Evolutionary conservation across 148 eudicot species (phyloP).

Genomic region (Camellia japonica): DNA sequence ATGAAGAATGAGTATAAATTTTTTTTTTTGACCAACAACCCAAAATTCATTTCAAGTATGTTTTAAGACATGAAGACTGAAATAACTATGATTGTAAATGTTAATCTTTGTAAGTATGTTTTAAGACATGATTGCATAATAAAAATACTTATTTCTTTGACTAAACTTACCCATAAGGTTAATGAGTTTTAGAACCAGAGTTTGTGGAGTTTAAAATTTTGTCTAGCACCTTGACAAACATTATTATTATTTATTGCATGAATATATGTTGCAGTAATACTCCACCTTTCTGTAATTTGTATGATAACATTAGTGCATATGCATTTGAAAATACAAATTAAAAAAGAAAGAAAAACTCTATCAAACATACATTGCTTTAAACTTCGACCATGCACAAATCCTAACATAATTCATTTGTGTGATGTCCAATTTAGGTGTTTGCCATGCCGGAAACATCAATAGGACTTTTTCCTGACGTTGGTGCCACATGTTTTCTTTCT

Average conservation of each 20-base stretch:
- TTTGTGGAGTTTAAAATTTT: too few relatives aligned
- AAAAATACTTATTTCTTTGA: not conserved
- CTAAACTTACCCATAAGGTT: not conserved
- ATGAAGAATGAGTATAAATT: too few relatives aligned
- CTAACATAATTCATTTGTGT: not conserved
- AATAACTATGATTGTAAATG: not conserved
- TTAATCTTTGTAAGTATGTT: not conserved
- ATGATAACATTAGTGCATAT: too few relatives aligned
- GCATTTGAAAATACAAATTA: too few relatives aligned
- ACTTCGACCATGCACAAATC: too few relatives aligned
- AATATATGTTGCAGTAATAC: not conserved
- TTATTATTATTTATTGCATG: not conserved
- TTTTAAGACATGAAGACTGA: too few relatives aligned
- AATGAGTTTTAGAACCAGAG: not conserved
- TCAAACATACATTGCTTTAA: too few relatives aligned
- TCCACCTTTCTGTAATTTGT: too few relatives aligned
- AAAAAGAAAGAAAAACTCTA: too few relatives aligned
- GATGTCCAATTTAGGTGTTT: conserved; percentile 28
- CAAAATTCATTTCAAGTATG: too few relatives aligned
- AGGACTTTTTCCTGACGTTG: conserved; percentile 45
- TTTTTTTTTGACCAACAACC: too few relatives aligned
- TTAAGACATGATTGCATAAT: not conserved
- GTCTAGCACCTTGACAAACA: too few relatives aligned
- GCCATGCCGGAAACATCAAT: conserved; percentile 47
- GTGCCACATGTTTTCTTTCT: conserved; percentile 42